Evolutionary conservation across 352 stramenopile species (phyloP).

Genomic region (Phytophthora constricta): DNA sequence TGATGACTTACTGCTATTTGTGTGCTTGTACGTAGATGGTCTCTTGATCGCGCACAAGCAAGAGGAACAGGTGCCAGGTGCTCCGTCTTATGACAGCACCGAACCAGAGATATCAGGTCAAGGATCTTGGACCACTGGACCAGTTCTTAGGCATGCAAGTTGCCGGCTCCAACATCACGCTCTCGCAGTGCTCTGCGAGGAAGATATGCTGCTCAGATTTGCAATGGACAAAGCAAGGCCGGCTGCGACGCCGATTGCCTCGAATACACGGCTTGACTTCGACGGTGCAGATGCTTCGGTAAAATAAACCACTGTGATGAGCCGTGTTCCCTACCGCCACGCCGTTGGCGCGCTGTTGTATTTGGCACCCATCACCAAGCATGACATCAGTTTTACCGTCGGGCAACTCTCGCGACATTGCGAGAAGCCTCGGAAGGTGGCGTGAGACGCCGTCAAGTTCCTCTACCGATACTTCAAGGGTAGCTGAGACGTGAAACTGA

Average conservation of each 20-base stretch:
- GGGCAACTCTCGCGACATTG: constrained; percentile 5
- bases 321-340: not conserved
- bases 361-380: not conserved
- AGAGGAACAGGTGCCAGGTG: not conserved
- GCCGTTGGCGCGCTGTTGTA: not conserved
- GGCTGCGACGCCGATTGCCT: not conserved
- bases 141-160: not conserved
- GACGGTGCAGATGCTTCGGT: not conserved
- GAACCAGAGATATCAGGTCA: not conserved
- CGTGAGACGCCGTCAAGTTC: not conserved
- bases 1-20: not conserved
- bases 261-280: not conserved
- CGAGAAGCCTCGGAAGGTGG: not conserved
- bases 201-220: not conserved
- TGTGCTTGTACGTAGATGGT: not conserved
- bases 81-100: not conserved
- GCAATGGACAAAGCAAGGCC: not conserved
- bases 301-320: not conserved
- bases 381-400: constrained; percentile 1
- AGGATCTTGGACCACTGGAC: not conserved
- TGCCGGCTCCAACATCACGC: not conserved
- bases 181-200: not conserved
- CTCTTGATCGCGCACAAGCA: not conserved
- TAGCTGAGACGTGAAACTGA: not conserved
- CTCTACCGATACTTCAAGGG: constrained; percentile 3